Base-by-base conservation (phyloP, 139 green algal genomes). In the Coccomyxa sp. region DNA sequence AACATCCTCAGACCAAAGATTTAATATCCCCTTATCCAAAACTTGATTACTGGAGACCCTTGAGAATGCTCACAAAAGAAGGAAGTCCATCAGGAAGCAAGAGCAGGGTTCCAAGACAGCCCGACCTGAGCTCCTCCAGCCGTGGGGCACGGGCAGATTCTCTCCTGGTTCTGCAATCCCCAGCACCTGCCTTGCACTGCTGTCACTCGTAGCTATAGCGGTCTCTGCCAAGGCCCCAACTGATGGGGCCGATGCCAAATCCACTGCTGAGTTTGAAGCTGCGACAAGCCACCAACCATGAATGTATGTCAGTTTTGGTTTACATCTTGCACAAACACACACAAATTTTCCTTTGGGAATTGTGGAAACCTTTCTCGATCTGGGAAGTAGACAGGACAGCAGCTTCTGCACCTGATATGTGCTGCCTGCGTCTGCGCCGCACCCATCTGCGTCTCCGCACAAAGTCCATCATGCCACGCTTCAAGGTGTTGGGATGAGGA, bases 71-170 rank as follows among this genome's bases (percentile, higher is more conserved):
- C 38, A 51, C 7, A 51, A 51, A 51, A 51, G 38, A 7, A 7
- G 3, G 7, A 51, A 51, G 7, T 7, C 7, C 38, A 51, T 51
- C 38, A 51, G 38, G 7, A 51, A 51, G 38, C 38, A 51, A 51
- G 38, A 51, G 38, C 38, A 51, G 38, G 3, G 38, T 51, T 51
- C 38, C 38, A 31, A 23, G 3, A 28, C 3, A 13, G 63, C 18
- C 63, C 21, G 18, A 71, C 63, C 63, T 28, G 63, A 71, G 63
- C 38, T 60, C 21, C 82, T 79, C 93, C 93, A 97, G 58, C 89
- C 86, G 30, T 92, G 82, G 0, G 93, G 93, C 80, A 97, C 86
- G 4, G 93, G 88, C 67, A 96, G 71, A 31, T 83, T 76, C 38
- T 84, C 88, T 0, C 92, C 92, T 23, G 93, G 90, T 10, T 85